phyloP scores from a whole-genome alignment of 495 filamentous ascomycete genomes.

The Penicillium subrubescens region DNA sequence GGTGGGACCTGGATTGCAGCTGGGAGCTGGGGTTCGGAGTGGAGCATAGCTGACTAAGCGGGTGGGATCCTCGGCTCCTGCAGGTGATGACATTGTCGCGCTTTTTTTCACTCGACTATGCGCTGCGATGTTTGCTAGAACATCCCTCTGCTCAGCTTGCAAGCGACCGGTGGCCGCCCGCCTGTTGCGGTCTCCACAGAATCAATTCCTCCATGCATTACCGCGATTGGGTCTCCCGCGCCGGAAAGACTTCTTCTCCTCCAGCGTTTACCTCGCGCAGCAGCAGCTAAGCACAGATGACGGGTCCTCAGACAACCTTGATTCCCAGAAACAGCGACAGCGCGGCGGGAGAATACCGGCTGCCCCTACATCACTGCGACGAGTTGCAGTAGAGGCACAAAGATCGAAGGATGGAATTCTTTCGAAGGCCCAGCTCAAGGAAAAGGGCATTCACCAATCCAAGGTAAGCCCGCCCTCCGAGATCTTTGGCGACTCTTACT shows the following conservation, averaged over 20 bases:
- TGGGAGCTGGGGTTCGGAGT: constrained; percentile 30
- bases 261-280: constrained; percentile 45
- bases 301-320: constrained; percentile 19
- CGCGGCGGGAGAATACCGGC: constrained; percentile 49
- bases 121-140: constrained; percentile 40
- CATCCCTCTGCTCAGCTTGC: constrained; percentile 36
- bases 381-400: constrained; percentile 63
- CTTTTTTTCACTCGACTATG: background rate
- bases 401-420: constrained; percentile 53
- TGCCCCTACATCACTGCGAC: constrained; percentile 55
- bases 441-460: constrained; percentile 46
- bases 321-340: constrained; percentile 44
- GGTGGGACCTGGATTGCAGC: constrained; percentile 19
- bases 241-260: constrained; percentile 54
- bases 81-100: constrained; percentile 22
- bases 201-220: constrained; percentile 46
- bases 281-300: constrained; percentile 30
- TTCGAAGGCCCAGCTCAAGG: constrained; percentile 40
- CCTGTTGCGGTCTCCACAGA: constrained; percentile 28
- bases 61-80: constrained; percentile 16
- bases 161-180: constrained; percentile 28
- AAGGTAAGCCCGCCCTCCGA: constrained; percentile 31
- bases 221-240: constrained; percentile 35
- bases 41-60: constrained; percentile 30
- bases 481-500: background rate